Evolutionary conservation across 441 rosid species (phyloP), one percentile per base, ranked within the genome.

Genomic region (Euphorbia celastroides): DNA sequence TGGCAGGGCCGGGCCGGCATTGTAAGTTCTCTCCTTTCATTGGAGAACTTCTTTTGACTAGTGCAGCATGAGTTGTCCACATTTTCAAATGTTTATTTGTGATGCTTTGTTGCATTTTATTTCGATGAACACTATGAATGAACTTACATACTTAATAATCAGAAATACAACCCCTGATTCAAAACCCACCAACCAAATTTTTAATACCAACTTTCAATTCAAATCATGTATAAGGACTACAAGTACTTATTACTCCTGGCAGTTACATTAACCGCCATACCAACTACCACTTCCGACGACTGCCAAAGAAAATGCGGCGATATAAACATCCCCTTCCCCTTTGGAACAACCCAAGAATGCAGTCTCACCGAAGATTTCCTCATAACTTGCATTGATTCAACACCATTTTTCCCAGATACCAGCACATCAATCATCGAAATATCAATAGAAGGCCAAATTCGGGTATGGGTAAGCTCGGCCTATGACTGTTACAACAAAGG

Each of bases 241-340:
- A 34, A 34, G 2, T 12, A 36, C 10, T 41, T 61, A 36, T 28
- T 27, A 27, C 5, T n/a, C 5, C 4, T 31, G 26, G 26, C 23
- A 3, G 48, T 42, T 2, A 5, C 14, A 13, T 19, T 46, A 26
- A 14, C 38, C 27, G 38, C 16, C 44, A 63, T 10, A 27, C 28
- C 36, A 26, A 41, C 57, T 9, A 26, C 57, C 19, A 7, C 56
- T 10, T 13, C 48, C 57, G 12, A 56, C 7, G 44, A 20, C 9
- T 64, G 68, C 68, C 46, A 19, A 48, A 13, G 54, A 14, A 38
- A 31, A 3, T 65, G 68, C 12, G 68, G 68, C 11, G 42, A 51
- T 12, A 5, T 52, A 30, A 32, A 3, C 5, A 52, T 65, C 42
- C 68, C 68, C 50, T 65, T 48, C 32, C 68, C 68, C 36, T 65